phyloP scores from a whole-genome alignment of 148 eudicot species.

The Chenopodium berlandieri region DNA sequence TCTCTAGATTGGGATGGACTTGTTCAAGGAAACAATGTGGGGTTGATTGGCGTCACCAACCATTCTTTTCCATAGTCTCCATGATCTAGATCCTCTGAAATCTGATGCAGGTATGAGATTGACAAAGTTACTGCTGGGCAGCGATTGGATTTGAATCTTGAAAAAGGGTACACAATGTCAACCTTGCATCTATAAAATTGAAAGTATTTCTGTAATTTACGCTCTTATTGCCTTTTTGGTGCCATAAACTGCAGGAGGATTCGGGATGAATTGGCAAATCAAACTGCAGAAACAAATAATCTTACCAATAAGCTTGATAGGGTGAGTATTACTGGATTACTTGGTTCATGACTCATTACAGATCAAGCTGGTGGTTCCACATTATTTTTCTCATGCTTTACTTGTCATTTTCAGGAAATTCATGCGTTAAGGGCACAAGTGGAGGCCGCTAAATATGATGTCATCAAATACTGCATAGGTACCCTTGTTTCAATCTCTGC shows the following conservation, averaged over 20 bases:
- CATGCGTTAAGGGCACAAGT: slow-evolving; percentile 62
- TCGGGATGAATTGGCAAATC: slow-evolving; percentile 75
- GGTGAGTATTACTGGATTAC: slow-evolving; percentile 28
- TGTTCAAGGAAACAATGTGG: not conserved
- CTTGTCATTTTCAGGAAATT: slow-evolving; percentile 49
- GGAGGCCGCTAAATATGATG: slow-evolving; percentile 68
- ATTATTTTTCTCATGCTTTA: not conserved
- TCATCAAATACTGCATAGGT: slow-evolving; percentile 73
- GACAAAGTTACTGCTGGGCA: slow-evolving; percentile 84
- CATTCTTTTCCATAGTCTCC: not conserved
- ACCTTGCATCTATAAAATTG: not conserved
- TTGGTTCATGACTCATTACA: not conserved
- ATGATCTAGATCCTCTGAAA: not conserved
- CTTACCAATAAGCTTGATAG: slow-evolving; percentile 76
- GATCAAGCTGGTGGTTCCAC: not conserved
- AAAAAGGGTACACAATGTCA: slow-evolving; percentile 57
- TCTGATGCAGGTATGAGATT: slow-evolving; percentile 56
- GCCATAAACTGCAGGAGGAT: slow-evolving; percentile 50
- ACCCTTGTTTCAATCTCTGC: slow-evolving; percentile 65
- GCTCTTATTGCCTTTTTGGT: not conserved
- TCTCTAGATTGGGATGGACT: not conserved
- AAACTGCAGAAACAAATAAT: slow-evolving; percentile 64
- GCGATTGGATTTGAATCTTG: slow-evolving; percentile 73
- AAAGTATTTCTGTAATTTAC: not conserved
- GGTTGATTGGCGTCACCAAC: not conserved